Percentiles rank a stretch among this genome's conserved stretches.
These are phyloP conservation scores for Batrachochytrium dendrobatidis DNA, from an alignment of 371 early-diverging fungal species.

Conservation along the genomic window DNA sequence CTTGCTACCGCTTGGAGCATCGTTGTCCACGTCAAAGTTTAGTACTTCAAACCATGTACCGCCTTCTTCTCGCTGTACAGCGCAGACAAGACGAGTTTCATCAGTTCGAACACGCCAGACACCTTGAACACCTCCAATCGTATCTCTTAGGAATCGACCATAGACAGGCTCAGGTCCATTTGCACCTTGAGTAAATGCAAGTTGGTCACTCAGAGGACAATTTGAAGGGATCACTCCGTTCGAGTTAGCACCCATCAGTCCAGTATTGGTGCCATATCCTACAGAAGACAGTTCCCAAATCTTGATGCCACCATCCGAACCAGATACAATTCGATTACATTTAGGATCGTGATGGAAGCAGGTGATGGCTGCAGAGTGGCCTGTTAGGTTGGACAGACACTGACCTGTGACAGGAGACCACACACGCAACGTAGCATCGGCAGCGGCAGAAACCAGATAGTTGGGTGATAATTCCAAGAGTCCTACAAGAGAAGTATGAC, in stretches of 20 bases:
- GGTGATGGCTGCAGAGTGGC: constrained; percentile 83
- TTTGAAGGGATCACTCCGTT: neutral
- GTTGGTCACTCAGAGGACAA: neutral
- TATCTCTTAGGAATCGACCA: constrained; percentile 69
- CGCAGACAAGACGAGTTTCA: constrained; percentile 75
- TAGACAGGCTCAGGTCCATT: constrained; percentile 42
- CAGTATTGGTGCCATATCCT: constrained; percentile 8
- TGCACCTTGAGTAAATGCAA: constrained; percentile 34
- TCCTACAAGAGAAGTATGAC: constrained; percentile 89
- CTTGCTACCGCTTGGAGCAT: neutral
- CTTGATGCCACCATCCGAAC: constrained; percentile 88
- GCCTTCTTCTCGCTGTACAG: constrained; percentile 60
- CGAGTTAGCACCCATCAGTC: neutral
- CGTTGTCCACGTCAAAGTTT: constrained; percentile 43
- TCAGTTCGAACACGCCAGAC: constrained; percentile 94
- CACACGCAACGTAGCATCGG: constrained; percentile 89
- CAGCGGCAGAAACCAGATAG: constrained; percentile 89
- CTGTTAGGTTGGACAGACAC: constrained; percentile 63
- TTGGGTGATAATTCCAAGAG: constrained; percentile 75
- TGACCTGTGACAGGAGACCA: constrained; percentile 80
- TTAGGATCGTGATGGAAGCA: constrained; percentile 87
- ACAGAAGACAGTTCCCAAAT: constrained; percentile 76
- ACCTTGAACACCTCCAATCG: constrained; percentile 50
- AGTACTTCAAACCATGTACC: constrained; percentile 61
- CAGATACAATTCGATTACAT: constrained; percentile 76